These are phyloP conservation scores for Blepharisma undulans DNA, from an alignment of 169 alveolate genomes.

Conservation along the genomic window DNA sequence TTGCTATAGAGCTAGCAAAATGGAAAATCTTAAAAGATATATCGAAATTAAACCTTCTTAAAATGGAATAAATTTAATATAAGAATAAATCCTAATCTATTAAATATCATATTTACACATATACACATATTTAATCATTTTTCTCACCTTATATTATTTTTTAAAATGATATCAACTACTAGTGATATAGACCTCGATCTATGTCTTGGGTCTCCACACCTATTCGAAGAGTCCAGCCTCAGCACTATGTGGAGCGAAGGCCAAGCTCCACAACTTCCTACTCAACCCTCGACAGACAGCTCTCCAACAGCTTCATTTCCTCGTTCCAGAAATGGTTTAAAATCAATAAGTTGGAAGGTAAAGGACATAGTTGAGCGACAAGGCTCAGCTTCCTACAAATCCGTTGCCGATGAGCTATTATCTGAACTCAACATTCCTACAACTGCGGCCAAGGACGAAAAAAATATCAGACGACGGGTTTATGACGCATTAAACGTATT, in stretches of 20 bases:
- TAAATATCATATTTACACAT: neutral
- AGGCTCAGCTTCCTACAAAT: neutral
- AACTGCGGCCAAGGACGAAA: constrained; percentile 67
- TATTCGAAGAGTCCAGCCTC: neutral
- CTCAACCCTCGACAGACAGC: neutral
- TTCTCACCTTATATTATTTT: neutral
- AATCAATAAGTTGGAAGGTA: constrained; percentile 29
- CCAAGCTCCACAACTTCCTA: neutral
- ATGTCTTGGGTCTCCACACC: neutral
- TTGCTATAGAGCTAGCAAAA: neutral
- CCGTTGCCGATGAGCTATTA: constrained; percentile 10
- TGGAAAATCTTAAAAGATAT: neutral
- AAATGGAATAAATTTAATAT: neutral
- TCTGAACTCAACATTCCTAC: neutral
- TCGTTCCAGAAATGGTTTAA: constrained; percentile 16
- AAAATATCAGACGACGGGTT: constrained; percentile 87
- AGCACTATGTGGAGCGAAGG: constrained; percentile 24
- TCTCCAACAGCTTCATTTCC: neutral
- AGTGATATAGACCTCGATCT: neutral
- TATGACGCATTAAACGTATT: constrained; percentile 87
- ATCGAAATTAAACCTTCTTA: neutral
- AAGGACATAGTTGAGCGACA: constrained; percentile 20
- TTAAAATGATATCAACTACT: neutral
- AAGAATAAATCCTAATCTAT: neutral
- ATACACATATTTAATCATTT: neutral